Evolutionary conservation across 2,329 filamentous ascomycete species (phyloP).

Genomic region (Aspergillus fumigatiaffinis): DNA sequence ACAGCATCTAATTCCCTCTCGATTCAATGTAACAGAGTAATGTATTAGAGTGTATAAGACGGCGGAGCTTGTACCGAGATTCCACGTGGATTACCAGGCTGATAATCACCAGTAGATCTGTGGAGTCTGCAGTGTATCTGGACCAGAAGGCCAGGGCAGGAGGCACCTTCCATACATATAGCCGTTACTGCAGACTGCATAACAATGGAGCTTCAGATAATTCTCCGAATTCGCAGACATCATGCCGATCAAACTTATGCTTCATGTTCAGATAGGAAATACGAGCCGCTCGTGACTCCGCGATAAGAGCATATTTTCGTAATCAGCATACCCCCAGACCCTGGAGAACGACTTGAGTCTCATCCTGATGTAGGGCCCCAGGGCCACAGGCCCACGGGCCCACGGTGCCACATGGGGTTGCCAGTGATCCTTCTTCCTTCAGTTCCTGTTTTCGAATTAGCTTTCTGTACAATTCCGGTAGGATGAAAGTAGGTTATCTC

Average conservation of each 20-base stretch:
- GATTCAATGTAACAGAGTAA: neutral
- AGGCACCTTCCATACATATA: conserved; percentile 6
- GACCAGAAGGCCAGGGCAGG: neutral
- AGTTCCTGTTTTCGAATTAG: neutral
- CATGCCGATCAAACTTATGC: conserved; percentile 3
- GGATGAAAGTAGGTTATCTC: neutral
- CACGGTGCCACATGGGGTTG: neutral
- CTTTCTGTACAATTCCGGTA: neutral
- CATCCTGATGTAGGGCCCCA: neutral
- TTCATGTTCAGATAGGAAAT: neutral
- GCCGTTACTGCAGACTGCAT: neutral
- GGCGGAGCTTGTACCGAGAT: neutral
- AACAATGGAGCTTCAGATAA: neutral
- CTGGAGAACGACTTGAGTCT: neutral
- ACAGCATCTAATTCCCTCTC: neutral
- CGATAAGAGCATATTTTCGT: neutral
- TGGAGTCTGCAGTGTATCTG: neutral
- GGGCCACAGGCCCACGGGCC: neutral
- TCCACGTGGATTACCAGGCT: neutral
- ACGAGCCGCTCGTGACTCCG: neutral
- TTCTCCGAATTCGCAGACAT: conserved; percentile 18
- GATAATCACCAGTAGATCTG: neutral
- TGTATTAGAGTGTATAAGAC: neutral
- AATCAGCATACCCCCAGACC: neutral
- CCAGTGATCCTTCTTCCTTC: neutral